Evolutionary conservation across 2,329 filamentous ascomycete species (phyloP), one percentile per base, ranked within the genome.

Genomic region (Nakataea oryzae): DNA sequence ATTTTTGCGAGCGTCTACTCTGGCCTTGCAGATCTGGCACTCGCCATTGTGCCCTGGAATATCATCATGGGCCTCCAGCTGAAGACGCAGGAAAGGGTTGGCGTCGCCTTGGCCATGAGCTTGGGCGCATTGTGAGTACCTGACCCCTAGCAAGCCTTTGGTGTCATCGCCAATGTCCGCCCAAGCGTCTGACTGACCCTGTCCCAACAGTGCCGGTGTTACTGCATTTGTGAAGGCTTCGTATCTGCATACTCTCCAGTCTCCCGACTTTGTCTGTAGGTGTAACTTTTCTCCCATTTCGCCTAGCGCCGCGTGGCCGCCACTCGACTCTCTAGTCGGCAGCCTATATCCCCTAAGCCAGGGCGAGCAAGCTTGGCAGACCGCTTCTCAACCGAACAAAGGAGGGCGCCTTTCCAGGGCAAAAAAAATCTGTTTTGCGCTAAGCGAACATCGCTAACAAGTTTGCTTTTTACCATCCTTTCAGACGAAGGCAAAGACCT

Each of bases 11-110:
- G 41, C 21, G 41, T 50, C 5, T 50, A 50, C 4, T 50, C 41
- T 2, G 57, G 57, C 30, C 12, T 58, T 12, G 6, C 57, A 30
- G 57, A 58, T 27, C n/a, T 58, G n/a, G 17, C 21, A 3, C 68
- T 76, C 2, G 73, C 74, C 1, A 57, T 70, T 1, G 64, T 76
- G 29, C 74, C 75, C 2, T 77, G 74, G 75, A 63, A 69, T 9
- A 71, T 75, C 61, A 70, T 75, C 28, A 30, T 47, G 47, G 54
- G 54, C 13, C 59, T 61, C 9, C n/a, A 32, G 21, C 28, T 62
- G 26, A 70, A 68, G 28, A 69, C 65, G 50, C 72, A 71, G 56
- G 74, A 75, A 29, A 76, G 74, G 62, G 65, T 74, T 28, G 69
- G 72, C 4, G 70, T 76, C 9, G 71, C 70, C 1, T 61, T 71